These are phyloP conservation scores for Pseudopithomyces maydicus DNA, from an alignment of 2,329 filamentous ascomycete species.

Conservation along the genomic window DNA sequence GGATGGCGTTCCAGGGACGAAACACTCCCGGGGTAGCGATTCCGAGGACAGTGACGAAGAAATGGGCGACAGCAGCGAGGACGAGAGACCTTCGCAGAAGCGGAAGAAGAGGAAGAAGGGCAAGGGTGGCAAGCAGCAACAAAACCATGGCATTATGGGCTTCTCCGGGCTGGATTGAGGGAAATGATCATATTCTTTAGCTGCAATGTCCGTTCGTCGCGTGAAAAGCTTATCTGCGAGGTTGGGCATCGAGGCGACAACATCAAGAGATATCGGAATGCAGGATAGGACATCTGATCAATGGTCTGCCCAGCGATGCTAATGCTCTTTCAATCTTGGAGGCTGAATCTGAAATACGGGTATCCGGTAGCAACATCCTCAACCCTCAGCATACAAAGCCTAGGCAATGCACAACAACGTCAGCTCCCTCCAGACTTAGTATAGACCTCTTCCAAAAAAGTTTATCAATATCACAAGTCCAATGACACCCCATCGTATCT, in stretches of 20 bases:
- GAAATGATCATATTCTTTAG: not conserved
- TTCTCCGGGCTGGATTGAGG: conserved; percentile 42
- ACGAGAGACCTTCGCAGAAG: conserved; percentile 48
- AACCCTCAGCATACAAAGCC: not conserved
- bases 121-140: conserved; percentile 39
- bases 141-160: conserved; percentile 40
- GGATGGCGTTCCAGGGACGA: conserved; percentile 39
- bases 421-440: not conserved
- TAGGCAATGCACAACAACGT: not conserved
- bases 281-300: not conserved
- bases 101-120: conserved; percentile 51
- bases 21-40: conserved; percentile 43
- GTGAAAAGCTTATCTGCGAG: not conserved
- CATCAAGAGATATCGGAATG: not conserved
- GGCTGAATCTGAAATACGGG: not conserved
- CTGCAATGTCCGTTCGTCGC: not conserved
- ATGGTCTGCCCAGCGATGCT: not conserved
- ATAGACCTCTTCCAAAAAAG: not conserved
- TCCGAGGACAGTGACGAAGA: conserved; percentile 54
- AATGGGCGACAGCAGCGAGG: conserved; percentile 49
- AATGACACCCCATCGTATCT: not conserved
- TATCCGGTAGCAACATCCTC: not conserved
- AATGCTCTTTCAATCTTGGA: not conserved
- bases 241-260: not conserved
- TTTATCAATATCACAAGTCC: not conserved